These are phyloP conservation scores for Colletotrichum sansevieriae DNA, from an alignment of 2,329 filamentous ascomycete genomes.

Conservation along the genomic window DNA sequence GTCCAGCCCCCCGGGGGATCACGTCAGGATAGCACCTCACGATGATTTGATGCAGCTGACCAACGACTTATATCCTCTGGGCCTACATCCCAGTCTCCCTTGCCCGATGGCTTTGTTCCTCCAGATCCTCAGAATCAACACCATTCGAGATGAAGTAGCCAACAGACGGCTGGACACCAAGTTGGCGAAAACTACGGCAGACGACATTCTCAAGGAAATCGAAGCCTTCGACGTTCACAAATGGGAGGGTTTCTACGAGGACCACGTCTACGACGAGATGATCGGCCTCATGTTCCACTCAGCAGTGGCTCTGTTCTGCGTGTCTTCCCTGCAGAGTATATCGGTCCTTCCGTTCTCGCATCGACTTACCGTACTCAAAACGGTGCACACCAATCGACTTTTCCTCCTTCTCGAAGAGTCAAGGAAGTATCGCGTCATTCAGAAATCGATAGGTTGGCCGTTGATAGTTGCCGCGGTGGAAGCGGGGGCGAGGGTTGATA, in stretches of 20 bases:
- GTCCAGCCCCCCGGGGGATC: slow-evolving; percentile 50
- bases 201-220: slow-evolving; percentile 44
- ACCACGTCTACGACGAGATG: slow-evolving; percentile 45
- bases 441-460: slow-evolving; percentile 51
- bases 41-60: slow-evolving; percentile 47
- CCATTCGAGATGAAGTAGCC: slow-evolving; percentile 48
- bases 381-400: slow-evolving; percentile 40
- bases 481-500: slow-evolving; percentile 43
- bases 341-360: slow-evolving; percentile 45
- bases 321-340: slow-evolving; percentile 52
- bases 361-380: slow-evolving; percentile 34
- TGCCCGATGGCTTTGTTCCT: slow-evolving; percentile 50
- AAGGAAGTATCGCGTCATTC: slow-evolving; percentile 31
- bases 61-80: slow-evolving; percentile 42
- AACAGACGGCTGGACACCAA: slow-evolving; percentile 37
- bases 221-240: slow-evolving; percentile 47
- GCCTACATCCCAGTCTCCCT: slow-evolving; percentile 45
- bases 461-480: slow-evolving; percentile 53
- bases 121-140: slow-evolving; percentile 52
- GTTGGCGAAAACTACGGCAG: background rate
- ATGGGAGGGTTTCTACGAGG: slow-evolving; percentile 49
- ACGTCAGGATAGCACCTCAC: slow-evolving; percentile 45
- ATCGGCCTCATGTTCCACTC: slow-evolving; percentile 48
- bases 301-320: slow-evolving; percentile 52
- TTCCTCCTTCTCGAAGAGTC: slow-evolving; percentile 43